These are phyloP conservation scores for Podaxis mareebaensis DNA, from an alignment of 768 basidiomycete genomes.

Conservation along the genomic window DNA sequence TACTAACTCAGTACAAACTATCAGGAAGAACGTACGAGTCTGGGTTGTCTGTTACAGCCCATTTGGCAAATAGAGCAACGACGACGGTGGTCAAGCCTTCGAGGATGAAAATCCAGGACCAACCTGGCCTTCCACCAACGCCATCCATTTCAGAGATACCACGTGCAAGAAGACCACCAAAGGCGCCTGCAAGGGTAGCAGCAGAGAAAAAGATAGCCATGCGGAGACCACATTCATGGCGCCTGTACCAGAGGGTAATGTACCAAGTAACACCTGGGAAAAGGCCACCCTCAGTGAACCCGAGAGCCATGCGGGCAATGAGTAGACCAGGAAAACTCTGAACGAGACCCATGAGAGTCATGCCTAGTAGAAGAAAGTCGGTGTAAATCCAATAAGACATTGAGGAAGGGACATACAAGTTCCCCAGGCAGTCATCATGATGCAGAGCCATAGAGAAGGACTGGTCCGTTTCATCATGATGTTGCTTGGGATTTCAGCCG, in stretches of 20 bases:
- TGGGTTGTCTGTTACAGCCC: slow-evolving; percentile 28
- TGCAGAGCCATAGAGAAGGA: slow-evolving; percentile 32
- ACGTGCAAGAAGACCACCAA: slow-evolving; percentile 31
- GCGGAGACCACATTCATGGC: slow-evolving; percentile 32
- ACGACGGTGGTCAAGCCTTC: slow-evolving; percentile 31
- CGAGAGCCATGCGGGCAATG: slow-evolving; percentile 28
- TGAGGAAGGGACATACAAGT: slow-evolving; percentile 22
- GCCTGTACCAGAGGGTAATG: slow-evolving; percentile 32
- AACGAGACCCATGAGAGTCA: slow-evolving; percentile 33
- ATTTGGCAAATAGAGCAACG: slow-evolving; percentile 28
- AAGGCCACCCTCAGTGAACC: slow-evolving; percentile 31
- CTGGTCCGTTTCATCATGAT: slow-evolving; percentile 36
- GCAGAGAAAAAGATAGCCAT: slow-evolving; percentile 36
- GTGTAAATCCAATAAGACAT: not conserved
- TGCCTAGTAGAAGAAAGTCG: slow-evolving; percentile 19
- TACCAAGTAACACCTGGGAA: slow-evolving; percentile 34
- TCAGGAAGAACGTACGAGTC: slow-evolving; percentile 25
- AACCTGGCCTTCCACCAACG: slow-evolving; percentile 29
- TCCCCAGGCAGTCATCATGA: slow-evolving; percentile 35
- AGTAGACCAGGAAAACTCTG: slow-evolving; percentile 26
- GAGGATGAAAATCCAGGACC: slow-evolving; percentile 36
- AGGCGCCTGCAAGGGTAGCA: slow-evolving; percentile 32
- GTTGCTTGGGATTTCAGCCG: slow-evolving; percentile 33
- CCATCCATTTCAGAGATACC: slow-evolving; percentile 30
- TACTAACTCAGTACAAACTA: not conserved